Percentiles rank a stretch among this genome's conserved stretches.
phyloP scores from a whole-genome alignment of 2,329 filamentous ascomycete genomes.

The Sporothrix phasma region DNA sequence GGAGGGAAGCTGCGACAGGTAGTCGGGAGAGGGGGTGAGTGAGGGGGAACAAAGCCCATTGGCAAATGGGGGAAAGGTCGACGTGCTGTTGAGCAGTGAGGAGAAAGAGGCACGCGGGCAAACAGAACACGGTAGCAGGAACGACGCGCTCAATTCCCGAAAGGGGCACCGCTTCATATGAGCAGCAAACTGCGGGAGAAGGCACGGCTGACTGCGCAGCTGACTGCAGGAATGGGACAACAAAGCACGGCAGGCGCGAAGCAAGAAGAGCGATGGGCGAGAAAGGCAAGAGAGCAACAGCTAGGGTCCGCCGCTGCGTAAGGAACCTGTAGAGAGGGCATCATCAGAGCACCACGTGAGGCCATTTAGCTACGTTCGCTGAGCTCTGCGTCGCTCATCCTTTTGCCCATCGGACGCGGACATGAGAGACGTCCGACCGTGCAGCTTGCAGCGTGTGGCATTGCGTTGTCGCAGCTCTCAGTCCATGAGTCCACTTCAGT shows the following conservation, averaged over 20 bases:
- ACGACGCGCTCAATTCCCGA: conserved; percentile 6
- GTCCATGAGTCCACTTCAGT: conserved; percentile 9
- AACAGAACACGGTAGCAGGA: conserved; percentile 5
- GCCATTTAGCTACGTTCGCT: neutral
- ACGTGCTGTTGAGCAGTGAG: neutral
- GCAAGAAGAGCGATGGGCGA: neutral
- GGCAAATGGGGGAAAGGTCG: conserved; percentile 6
- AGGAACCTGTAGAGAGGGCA: neutral
- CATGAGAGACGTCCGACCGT: neutral
- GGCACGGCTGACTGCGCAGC: too few relatives aligned
- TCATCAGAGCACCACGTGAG: conserved; percentile 6
- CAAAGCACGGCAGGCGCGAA: neutral
- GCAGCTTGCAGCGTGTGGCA: neutral
- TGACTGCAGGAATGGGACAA: neutral
- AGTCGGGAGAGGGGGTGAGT: neutral
- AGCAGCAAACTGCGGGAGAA: too few relatives aligned
- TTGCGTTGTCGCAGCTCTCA: conserved; percentile 3
- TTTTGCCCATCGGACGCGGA: neutral
- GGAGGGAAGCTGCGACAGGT: conserved; percentile 1
- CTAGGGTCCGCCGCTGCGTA: neutral
- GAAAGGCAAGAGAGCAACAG: neutral
- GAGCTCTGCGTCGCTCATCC: neutral
- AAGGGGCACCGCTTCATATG: conserved; percentile 1
- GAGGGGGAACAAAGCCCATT: conserved; percentile 13
- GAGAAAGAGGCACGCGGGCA: conserved; percentile 2